Percentiles rank a stretch among this genome's conserved stretches.
phyloP scores from a whole-genome alignment of 31 red algal species.

The Bonnemaisonia californica region DNA sequence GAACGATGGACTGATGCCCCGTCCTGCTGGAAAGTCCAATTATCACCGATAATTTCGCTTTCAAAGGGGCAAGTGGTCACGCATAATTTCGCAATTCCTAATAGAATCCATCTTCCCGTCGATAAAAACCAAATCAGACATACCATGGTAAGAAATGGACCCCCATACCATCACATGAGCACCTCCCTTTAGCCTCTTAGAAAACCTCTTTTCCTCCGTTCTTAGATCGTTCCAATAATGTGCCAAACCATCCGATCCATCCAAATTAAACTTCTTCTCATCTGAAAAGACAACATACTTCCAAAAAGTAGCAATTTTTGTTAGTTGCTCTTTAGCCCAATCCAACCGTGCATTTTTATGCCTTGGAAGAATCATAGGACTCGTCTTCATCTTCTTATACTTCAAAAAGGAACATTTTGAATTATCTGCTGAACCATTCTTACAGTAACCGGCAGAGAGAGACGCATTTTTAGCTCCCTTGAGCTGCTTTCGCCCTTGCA shows the following conservation, averaged over 20 bases:
- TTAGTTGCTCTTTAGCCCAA: too few relatives aligned
- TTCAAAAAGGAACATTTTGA: too few relatives aligned
- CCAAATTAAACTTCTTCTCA: conserved; percentile 38
- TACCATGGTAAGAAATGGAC: not conserved
- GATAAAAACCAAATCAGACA: not conserved
- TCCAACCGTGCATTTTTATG: too few relatives aligned
- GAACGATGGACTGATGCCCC: not conserved
- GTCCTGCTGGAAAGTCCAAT: conserved; percentile 17
- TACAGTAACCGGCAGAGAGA: too few relatives aligned
- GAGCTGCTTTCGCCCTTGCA: too few relatives aligned
- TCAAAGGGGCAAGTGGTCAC: not conserved
- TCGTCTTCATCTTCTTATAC: too few relatives aligned
- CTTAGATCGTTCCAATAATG: conserved; percentile 4
- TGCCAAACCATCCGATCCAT: conserved; percentile 23
- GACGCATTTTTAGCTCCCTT: too few relatives aligned
- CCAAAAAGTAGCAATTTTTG: too few relatives aligned
- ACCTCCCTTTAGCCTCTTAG: conserved; percentile 2
- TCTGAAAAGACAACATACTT: conserved; percentile 6
- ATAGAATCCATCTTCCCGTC: conserved; percentile 9
- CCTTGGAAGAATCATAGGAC: too few relatives aligned
- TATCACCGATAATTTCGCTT: not conserved
- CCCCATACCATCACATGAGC: conserved; percentile 11
- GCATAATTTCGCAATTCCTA: not conserved
- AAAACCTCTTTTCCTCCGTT: not conserved
- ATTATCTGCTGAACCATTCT: too few relatives aligned